Evolutionary conservation across 2,329 filamentous ascomycete genomes (phyloP).

Genomic region (Fusarium sp.): DNA sequence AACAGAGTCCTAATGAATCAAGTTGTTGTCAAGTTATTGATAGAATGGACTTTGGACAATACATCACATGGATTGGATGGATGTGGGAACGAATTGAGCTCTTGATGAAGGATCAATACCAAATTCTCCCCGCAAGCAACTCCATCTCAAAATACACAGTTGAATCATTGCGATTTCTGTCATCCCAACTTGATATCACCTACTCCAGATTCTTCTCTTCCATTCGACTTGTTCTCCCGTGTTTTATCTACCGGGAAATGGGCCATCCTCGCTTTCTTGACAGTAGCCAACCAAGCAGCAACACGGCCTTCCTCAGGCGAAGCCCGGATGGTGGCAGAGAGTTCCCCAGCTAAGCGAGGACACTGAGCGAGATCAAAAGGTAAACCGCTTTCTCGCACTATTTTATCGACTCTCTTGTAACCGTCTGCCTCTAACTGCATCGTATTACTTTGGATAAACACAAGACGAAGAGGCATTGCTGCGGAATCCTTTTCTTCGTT

Average conservation of each 20-base stretch:
- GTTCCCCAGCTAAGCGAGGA: neutral
- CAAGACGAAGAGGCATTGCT: conserved; percentile 48
- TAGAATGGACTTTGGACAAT: conserved; percentile 5
- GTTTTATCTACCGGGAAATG: neutral
- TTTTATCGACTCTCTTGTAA: conserved; percentile 56
- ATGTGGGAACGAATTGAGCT: neutral
- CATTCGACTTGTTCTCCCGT: neutral
- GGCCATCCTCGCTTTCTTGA: neutral
- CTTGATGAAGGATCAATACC: conserved; percentile 13
- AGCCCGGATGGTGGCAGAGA: neutral
- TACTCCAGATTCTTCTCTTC: neutral
- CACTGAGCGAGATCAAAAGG: conserved; percentile 28
- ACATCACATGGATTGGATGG: neutral
- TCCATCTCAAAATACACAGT: too few species aligned
- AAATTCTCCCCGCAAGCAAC: conserved; percentile 53
- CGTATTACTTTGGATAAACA: conserved; percentile 56
- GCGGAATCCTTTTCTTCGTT: conserved; percentile 50
- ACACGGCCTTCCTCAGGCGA: conserved; percentile 1
- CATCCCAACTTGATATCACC: neutral
- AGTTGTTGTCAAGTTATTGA: neutral
- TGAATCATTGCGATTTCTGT: neutral
- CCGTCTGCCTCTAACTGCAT: conserved; percentile 59
- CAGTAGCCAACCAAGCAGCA: conserved; percentile 4
- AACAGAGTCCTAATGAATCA: neutral
- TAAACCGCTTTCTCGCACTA: conserved; percentile 51